Percentiles rank a stretch among this genome's conserved stretches.
phyloP scores from a whole-genome alignment of 148 eudicot genomes.

The Nepenthes mirabilis region DNA sequence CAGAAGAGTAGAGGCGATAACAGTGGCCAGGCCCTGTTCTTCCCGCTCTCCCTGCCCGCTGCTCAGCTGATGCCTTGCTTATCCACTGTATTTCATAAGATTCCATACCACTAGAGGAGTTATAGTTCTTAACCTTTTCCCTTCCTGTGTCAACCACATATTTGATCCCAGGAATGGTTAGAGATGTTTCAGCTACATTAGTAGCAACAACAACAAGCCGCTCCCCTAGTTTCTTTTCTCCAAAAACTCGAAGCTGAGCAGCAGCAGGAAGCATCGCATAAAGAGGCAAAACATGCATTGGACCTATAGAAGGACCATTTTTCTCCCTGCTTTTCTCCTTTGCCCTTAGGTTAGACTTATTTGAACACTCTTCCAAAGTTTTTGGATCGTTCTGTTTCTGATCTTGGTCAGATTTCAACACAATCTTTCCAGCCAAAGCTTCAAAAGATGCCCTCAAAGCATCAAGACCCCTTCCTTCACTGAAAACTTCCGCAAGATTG shows the following conservation, averaged over 20 bases:
- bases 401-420: conserved; percentile 11
- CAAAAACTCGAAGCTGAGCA: conserved; percentile 72
- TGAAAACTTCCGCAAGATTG: conserved; percentile 15
- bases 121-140: conserved; percentile 76
- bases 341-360: conserved; percentile 3
- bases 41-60: conserved; percentile 97
- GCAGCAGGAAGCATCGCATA: conserved; percentile 95
- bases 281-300: conserved; percentile 70
- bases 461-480: conserved; percentile 22
- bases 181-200: conserved; percentile 93
- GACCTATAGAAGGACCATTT: conserved; percentile 25
- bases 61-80: conserved; percentile 87
- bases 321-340: conserved; percentile 10
- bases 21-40: conserved; percentile 97
- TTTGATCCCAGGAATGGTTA: conserved; percentile 86
- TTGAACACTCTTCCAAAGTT: conserved; percentile 11
- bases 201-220: conserved; percentile 88
- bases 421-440: conserved; percentile 42
- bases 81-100: conserved; percentile 82
- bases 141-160: conserved; percentile 95
- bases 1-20: conserved; percentile 75
- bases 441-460: conserved; percentile 71
- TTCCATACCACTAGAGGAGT: conserved; percentile 76
- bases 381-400: conserved; percentile 7
- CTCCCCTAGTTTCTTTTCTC: conserved; percentile 50